phyloP scores from a whole-genome alignment of 768 basidiomycete genomes.

The Rhodocollybia butyracea region DNA sequence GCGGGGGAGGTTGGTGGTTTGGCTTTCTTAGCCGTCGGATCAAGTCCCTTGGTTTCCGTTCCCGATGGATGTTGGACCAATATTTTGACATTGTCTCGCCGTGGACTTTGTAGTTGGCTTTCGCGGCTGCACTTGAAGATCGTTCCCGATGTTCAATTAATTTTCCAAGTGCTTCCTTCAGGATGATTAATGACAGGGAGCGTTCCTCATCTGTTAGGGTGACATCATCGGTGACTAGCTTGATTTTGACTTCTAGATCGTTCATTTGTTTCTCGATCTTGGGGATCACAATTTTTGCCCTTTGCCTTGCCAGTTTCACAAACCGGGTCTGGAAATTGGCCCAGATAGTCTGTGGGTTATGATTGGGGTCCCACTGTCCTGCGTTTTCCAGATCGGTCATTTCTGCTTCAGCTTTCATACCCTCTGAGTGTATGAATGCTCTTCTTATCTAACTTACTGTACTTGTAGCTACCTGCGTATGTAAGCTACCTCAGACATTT shows the following conservation, averaged over 20 bases:
- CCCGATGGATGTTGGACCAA: slow-evolving; percentile 15
- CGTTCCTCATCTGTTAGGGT: neutral
- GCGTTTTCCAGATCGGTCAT: neutral
- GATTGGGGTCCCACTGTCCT: neutral
- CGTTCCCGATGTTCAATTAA: neutral
- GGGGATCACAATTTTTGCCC: slow-evolving; percentile 10
- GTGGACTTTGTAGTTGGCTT: slow-evolving; percentile 9
- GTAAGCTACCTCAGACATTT: too few relatives aligned
- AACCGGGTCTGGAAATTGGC: slow-evolving; percentile 7
- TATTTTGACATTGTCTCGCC: slow-evolving; percentile 17
- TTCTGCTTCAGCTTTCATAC: too few relatives aligned
- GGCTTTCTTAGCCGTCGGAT: slow-evolving; percentile 13
- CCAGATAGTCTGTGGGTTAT: slow-evolving; percentile 9
- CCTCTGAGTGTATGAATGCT: too few relatives aligned
- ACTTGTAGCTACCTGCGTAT: too few relatives aligned
- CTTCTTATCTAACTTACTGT: too few relatives aligned
- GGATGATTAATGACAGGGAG: neutral
- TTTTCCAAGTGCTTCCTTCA: slow-evolving; percentile 1
- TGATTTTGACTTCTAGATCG: neutral
- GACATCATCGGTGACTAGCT: neutral
- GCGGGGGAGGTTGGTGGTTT: too few relatives aligned
- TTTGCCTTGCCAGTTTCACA: slow-evolving; percentile 1
- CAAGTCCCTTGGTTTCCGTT: slow-evolving; percentile 10
- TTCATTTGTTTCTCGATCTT: neutral
- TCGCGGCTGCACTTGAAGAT: neutral